Base-by-base conservation (phyloP, 257 asterid genomes). In the Ligustrum vulgare region DNA sequence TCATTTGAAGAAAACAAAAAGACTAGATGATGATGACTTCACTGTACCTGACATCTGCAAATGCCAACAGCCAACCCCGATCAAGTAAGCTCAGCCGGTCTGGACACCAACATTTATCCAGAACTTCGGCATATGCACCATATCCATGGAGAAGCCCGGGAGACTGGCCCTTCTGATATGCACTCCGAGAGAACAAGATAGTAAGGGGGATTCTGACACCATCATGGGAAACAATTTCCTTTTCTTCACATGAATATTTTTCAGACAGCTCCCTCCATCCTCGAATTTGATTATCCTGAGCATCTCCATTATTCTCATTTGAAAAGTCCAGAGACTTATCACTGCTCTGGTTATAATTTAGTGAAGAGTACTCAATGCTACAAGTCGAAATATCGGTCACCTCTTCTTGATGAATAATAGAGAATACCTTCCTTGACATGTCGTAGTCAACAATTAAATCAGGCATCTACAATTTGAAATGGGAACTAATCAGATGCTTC, bases 1-100 rank as follows among this genome's bases (percentile, higher is more conserved):
- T 13, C 28, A 73, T 34, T 47, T 11, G 60, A 70, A 41, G 72
- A 60, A 56, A 76, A 60, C 0, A 28, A 16, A 16, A 49, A 47
- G 65, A 34, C n/a, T 58, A 45, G 32, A 71, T 47, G 45, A 75
- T 28, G 67, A 56, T n/a, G 73, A 45, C 25, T 18, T 31, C 54
- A 72, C 16, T 33, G 63, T 84, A 94, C 98, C 99, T 93, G 75
- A 90, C 97, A 79, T 95, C 99, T 23, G 99, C 96, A 83, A 86
- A 95, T 71, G 96, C 98, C 74, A 93, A 84, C 76, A 91, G 74
- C 99, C 99, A 95, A 66, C 99, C 99, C 63, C 93, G 90, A 77
- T 95, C 94, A 28, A 95, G 96, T 60, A 95, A 86, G 89, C 97
- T 89, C 71, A 95, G 80, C 69, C 85, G 96, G 67, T 93, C 92